Conservation (phyloP, 2,329 filamentous ascomycete species). For the Calycina herbarum region DNA sequence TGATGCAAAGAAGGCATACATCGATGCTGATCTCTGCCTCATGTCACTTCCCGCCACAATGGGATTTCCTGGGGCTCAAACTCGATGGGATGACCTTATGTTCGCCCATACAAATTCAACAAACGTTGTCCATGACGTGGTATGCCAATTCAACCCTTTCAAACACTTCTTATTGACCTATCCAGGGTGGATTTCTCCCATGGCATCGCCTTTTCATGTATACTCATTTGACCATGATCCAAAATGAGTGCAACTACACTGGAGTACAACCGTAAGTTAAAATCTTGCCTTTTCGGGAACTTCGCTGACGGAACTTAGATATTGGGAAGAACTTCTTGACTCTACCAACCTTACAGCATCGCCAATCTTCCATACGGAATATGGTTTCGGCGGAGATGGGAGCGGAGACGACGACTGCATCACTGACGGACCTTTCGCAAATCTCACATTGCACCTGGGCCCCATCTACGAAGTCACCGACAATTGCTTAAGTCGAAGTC, state of each 20-base stretch:
- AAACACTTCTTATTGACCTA: too few relatives aligned
- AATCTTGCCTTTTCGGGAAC: too few relatives aligned
- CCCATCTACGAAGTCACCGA: conserved; percentile 22
- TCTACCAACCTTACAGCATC: conserved; percentile 11
- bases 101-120: not conserved
- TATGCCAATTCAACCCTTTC: too few relatives aligned
- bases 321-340: conserved; percentile 15
- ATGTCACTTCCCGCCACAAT: conserved; percentile 3
- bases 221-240: not conserved
- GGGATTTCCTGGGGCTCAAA: conserved; percentile 4
- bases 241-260: conserved; percentile 3
- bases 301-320: too few relatives aligned
- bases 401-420: conserved; percentile 3
- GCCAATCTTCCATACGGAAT: conserved; percentile 10
- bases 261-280: not conserved
- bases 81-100: conserved; percentile 5
- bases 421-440: conserved; percentile 27
- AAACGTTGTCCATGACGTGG: conserved; percentile 2
- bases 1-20: not conserved
- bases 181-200: conserved; percentile 1
- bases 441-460: conserved; percentile 26
- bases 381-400: conserved; percentile 20
- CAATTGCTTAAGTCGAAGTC: conserved; percentile 27
- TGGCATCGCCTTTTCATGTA: conserved; percentile 5
- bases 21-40: conserved; percentile 4